Conservation (phyloP, 179 eudicot species). For the Beta corolliflora region DNA sequence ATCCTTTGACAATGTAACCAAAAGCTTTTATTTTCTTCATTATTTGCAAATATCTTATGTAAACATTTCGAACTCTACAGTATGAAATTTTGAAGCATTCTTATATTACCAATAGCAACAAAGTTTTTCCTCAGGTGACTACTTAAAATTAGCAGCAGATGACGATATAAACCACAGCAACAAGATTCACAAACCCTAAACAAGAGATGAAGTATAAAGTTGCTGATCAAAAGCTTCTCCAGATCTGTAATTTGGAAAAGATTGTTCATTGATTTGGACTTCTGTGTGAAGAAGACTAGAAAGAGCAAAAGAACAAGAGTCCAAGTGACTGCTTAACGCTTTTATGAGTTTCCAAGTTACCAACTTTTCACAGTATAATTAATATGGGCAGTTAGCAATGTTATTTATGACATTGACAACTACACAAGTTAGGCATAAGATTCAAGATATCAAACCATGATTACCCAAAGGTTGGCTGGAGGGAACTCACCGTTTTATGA, state of each 20-base stretch:
- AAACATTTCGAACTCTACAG: neutral
- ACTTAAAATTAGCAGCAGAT: neutral
- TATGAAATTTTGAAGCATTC: neutral
- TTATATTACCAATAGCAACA: neutral
- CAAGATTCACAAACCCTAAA: neutral
- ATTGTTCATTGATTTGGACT: no score
- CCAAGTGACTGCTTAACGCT: neutral
- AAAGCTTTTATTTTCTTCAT: neutral
- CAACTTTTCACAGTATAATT: constrained; percentile 10
- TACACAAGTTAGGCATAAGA: neutral
- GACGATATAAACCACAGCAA: neutral
- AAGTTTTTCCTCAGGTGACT: neutral
- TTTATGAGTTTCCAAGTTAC: neutral
- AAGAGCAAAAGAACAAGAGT: neutral
- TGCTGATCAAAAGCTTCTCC: neutral
- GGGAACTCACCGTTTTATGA: constrained; percentile 86
- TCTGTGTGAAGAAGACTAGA: constrained; percentile 1
- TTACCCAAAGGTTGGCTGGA: constrained; percentile 16
- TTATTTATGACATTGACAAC: neutral
- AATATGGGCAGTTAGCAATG: neutral
- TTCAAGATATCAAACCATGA: constrained; percentile 11
- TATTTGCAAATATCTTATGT: neutral
- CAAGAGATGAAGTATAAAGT: neutral
- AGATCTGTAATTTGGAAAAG: no score
- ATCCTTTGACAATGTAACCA: neutral